phyloP scores from a whole-genome alignment of 2,329 filamentous ascomycete genomes.

The Mollisia scopiformis region DNA sequence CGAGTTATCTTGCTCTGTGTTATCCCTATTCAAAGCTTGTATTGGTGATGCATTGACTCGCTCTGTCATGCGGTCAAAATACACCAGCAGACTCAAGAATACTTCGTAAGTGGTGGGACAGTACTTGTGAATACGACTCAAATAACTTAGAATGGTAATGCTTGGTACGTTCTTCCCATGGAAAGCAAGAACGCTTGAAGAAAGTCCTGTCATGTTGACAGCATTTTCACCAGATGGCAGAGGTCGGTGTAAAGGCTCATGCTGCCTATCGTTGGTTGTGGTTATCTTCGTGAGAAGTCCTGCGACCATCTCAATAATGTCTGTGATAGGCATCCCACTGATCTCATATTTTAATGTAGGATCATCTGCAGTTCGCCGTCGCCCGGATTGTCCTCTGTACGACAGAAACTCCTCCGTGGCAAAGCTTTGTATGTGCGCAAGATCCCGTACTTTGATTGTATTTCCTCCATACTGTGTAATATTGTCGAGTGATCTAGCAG shows the following conservation, averaged over 20 bases:
- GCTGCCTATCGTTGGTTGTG: constrained; percentile 91
- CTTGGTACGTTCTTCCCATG: constrained; percentile 98
- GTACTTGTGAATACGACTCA: constrained; percentile 97
- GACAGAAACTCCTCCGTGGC: constrained; percentile 75
- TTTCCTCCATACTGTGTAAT: constrained; percentile 40
- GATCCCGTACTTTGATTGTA: constrained; percentile 80
- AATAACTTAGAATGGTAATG: constrained; percentile 94
- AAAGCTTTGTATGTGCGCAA: constrained; percentile 89
- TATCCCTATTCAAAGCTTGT: constrained; percentile 58
- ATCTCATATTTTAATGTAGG: constrained; percentile 76
- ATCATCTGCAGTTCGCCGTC: constrained; percentile 56
- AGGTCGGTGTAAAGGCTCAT: constrained; percentile 83
- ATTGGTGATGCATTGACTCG: constrained; percentile 83
- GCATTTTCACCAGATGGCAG: constrained; percentile 60
- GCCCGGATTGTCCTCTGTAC: constrained; percentile 51
- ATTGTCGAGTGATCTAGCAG: constrained; percentile 38
- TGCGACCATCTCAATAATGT: constrained; percentile 99
- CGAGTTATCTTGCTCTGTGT: constrained; percentile 30
- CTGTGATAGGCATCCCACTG: constrained; percentile 93
- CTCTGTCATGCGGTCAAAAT: constrained; percentile 99
- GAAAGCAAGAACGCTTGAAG: constrained; percentile 83
- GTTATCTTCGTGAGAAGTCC: constrained; percentile 96
- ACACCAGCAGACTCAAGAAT: constrained; percentile 91
- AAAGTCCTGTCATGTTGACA: constrained; percentile 63
- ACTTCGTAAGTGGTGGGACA: constrained; percentile 98